Percentiles rank a stretch among this genome's conserved stretches.
Conservation (phyloP, 75 land plant genomes). For the Ceratopteris richardii region DNA sequence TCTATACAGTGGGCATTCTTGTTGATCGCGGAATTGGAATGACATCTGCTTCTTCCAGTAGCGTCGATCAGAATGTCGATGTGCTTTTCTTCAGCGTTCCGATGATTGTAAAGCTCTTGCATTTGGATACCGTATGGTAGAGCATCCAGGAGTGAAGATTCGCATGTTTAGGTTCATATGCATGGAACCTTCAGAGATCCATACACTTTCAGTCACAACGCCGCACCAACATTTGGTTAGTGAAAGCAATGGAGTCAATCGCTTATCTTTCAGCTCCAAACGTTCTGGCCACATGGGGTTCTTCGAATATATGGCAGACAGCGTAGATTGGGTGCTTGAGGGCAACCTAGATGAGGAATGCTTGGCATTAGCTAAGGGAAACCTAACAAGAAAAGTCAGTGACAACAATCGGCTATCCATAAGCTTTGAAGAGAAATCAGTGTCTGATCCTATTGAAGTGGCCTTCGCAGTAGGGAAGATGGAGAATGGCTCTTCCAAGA, state of each 20-base stretch:
- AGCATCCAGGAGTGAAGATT: slow-evolving; percentile 58
- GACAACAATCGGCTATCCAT: slow-evolving; percentile 7
- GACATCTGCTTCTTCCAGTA: slow-evolving; percentile 17
- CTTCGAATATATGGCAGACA: no score
- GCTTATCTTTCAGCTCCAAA: no score
- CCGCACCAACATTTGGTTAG: not conserved
- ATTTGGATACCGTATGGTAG: slow-evolving; percentile 57
- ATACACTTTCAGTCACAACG: not conserved
- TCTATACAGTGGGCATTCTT: slow-evolving; percentile 72
- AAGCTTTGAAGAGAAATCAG: slow-evolving; percentile 29
- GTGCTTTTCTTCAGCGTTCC: slow-evolving; percentile 59
- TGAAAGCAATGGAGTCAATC: not conserved
- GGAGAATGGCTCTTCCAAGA: no score
- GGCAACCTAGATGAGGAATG: slow-evolving; percentile 8
- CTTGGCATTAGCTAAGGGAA: slow-evolving; percentile 1
- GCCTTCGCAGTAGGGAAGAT: slow-evolving; percentile 15
- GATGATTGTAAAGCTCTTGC: slow-evolving; percentile 69
- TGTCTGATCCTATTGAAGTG: slow-evolving; percentile 15
- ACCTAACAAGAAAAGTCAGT: no score
- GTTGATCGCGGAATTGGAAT: slow-evolving; percentile 59
- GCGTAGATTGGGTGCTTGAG: not conserved
- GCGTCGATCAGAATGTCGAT: slow-evolving; percentile 29
- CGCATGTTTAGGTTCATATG: slow-evolving; percentile 35
- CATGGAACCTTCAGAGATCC: not conserved
- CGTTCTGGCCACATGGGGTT: no score